Conservation (phyloP, 1,284 basidiomycete genomes). For the Irpex sp. region DNA sequence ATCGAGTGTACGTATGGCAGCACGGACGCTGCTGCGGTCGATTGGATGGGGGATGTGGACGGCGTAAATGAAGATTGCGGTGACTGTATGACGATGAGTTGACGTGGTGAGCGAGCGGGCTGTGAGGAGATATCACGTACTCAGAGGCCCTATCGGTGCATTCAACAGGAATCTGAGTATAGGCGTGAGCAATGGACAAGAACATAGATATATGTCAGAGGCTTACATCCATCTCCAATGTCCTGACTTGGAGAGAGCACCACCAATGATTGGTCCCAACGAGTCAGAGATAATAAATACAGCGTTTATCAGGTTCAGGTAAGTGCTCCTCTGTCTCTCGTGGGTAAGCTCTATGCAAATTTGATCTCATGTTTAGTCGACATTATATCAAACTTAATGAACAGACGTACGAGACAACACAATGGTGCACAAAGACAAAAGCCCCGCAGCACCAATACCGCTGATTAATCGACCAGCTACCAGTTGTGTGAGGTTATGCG, state of each 20-base stretch:
- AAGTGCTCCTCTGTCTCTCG: conserved; percentile 30
- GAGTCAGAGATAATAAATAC: conserved; percentile 31
- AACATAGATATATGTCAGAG: neutral
- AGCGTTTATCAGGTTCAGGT: conserved; percentile 31
- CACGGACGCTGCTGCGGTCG: conserved; percentile 14
- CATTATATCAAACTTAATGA: neutral
- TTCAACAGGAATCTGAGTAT: conserved; percentile 28
- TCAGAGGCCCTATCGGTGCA: conserved; percentile 30
- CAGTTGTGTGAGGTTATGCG: conserved; percentile 34
- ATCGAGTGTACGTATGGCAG: conserved; percentile 24
- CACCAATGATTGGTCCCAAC: conserved; percentile 30
- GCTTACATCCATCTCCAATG: conserved; percentile 34
- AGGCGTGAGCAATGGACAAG: neutral
- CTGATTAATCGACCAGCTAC: conserved; percentile 35
- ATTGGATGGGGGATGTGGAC: conserved; percentile 19
- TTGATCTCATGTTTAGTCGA: neutral
- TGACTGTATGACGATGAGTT: conserved; percentile 20
- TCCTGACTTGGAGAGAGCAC: conserved; percentile 27
- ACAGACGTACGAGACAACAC: conserved; percentile 29
- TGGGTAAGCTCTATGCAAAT: conserved; percentile 26
- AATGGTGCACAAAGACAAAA: conserved; percentile 36
- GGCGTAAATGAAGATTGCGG: conserved; percentile 24
- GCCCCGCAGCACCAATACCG: conserved; percentile 39
- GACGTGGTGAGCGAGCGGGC: neutral
- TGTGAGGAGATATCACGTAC: conserved; percentile 18